Conservation (phyloP, 805 yeast genomes). For the Pichia membranifaciens region DNA sequence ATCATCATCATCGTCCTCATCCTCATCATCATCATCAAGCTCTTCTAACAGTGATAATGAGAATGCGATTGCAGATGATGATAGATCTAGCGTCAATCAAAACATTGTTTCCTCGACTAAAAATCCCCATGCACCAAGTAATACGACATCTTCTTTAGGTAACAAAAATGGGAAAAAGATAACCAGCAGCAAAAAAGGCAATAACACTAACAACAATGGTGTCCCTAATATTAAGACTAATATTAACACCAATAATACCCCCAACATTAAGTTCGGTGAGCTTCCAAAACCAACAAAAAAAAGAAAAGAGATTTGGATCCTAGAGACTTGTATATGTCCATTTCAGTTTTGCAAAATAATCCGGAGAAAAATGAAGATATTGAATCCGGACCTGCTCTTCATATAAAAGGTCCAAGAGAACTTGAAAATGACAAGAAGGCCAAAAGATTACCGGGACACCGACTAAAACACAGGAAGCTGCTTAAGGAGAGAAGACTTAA, state of each 20-base stretch:
- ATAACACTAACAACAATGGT: neutral
- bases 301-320: slow-evolving; percentile 54
- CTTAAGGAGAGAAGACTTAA: slow-evolving; percentile 15
- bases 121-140: too few relatives aligned
- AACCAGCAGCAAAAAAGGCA: too few relatives aligned
- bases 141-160: neutral
- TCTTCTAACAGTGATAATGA: neutral
- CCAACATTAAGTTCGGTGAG: slow-evolving; percentile 51
- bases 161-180: neutral
- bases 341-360: slow-evolving; percentile 66
- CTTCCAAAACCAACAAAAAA: slow-evolving; percentile 50
- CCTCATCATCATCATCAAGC: neutral
- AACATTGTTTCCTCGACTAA: too few relatives aligned
- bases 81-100: neutral
- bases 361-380: slow-evolving; percentile 32
- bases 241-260: slow-evolving; percentile 1
- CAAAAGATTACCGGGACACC: slow-evolving; percentile 19
- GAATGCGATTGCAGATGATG: slow-evolving; percentile 1
- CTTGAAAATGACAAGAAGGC: slow-evolving; percentile 33
- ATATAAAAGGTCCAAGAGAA: slow-evolving; percentile 74
- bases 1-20: too few relatives aligned
- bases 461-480: slow-evolving; percentile 20
- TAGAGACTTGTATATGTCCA: slow-evolving; percentile 76
- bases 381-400: slow-evolving; percentile 72
- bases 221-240: slow-evolving; percentile 1